Percentiles rank a stretch among this genome's conserved stretches.
phyloP scores from a whole-genome alignment of 2,329 filamentous ascomycete genomes.

The Pseudopithomyces chartarum region DNA sequence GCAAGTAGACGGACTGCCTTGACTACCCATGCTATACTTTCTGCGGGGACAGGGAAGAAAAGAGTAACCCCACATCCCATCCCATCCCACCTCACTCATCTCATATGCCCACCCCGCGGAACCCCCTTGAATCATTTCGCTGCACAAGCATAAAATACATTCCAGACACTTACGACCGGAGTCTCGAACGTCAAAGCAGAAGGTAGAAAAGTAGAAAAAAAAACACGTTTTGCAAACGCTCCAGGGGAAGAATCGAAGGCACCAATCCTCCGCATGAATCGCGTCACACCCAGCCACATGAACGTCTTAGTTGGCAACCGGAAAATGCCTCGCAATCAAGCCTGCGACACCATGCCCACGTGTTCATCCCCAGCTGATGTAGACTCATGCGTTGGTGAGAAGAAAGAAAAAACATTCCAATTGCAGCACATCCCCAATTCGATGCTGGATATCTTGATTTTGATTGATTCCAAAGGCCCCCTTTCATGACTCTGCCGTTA shows the following conservation, averaged over 20 bases:
- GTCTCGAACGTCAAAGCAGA: neutral
- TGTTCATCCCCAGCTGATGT: neutral
- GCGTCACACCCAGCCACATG: conserved; percentile 8
- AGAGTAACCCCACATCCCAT: no score
- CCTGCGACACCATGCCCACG: neutral
- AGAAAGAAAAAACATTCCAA: neutral
- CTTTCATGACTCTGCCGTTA: neutral
- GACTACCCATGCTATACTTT: no score
- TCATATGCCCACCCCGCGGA: neutral
- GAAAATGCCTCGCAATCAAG: neutral
- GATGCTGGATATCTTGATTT: conserved; percentile 3
- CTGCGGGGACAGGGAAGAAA: no score
- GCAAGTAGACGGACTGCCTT: no score
- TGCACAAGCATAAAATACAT: neutral
- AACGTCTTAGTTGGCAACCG: conserved; percentile 14
- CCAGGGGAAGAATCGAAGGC: neutral
- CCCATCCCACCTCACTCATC: no score
- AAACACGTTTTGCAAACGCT: neutral
- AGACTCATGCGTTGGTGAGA: neutral
- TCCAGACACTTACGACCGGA: conserved; percentile 2
- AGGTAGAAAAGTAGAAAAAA: no score
- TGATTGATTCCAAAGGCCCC: neutral
- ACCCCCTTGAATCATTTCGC: neutral
- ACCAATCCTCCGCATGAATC: neutral
- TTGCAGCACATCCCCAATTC: neutral